These are phyloP conservation scores for Datisca glomerata DNA, from an alignment of 306 rosid genomes.

Conservation along the genomic window DNA sequence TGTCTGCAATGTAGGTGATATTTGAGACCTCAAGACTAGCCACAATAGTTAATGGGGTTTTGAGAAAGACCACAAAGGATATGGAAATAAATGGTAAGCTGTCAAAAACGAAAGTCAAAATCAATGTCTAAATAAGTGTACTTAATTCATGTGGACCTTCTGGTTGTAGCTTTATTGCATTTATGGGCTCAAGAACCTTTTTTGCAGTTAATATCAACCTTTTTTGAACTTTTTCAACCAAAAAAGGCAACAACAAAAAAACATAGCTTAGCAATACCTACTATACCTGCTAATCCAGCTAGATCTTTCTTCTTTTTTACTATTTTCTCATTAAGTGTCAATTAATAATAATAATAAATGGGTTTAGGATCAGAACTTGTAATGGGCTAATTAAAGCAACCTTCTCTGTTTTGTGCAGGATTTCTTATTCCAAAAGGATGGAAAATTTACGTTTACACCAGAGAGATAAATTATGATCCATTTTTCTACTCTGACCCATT, in stretches of 20 bases:
- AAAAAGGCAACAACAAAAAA: too few species aligned
- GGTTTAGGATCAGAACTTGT: slow-evolving; percentile 1
- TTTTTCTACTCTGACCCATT: slow-evolving; percentile 73
- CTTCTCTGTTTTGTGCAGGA: slow-evolving; percentile 35
- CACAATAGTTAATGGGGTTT: slow-evolving; percentile 87
- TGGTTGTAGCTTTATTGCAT: background rate
- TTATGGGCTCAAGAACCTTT: background rate
- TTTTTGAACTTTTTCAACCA: background rate
- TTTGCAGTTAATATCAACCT: background rate
- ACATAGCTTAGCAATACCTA: background rate
- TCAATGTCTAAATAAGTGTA: background rate
- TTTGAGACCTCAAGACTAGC: slow-evolving; percentile 98
- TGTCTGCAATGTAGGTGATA: slow-evolving; percentile 51
- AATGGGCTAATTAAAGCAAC: slow-evolving; percentile 5
- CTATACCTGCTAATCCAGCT: slow-evolving; percentile 14
- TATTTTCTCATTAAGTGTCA: background rate
- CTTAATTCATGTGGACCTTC: slow-evolving; percentile 4
- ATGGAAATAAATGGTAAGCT: slow-evolving; percentile 86
- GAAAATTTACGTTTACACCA: slow-evolving; percentile 90
- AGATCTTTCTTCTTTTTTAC: slow-evolving; percentile 14
- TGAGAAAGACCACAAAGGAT: slow-evolving; percentile 83
- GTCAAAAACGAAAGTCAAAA: background rate
- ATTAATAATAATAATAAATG: background rate
- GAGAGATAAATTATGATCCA: slow-evolving; percentile 76
- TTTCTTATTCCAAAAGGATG: slow-evolving; percentile 84